Evolutionary conservation across 2,329 filamentous ascomycete genomes (phyloP).

Genomic region (Microascus cirrosus): DNA sequence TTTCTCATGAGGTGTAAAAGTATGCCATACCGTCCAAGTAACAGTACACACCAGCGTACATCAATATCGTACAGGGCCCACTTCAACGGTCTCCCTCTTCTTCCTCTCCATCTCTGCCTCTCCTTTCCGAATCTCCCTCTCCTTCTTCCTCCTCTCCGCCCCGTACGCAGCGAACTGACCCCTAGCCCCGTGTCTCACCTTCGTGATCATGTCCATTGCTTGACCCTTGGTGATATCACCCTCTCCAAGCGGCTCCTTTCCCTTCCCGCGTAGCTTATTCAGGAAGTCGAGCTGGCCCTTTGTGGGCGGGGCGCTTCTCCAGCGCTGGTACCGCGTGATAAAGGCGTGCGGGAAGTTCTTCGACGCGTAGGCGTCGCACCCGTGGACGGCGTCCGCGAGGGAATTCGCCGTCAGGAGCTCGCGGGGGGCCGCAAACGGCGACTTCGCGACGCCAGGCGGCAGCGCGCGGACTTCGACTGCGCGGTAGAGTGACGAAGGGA

Average conservation of each 20-base stretch:
- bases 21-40: neutral
- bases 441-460: conserved; percentile 30
- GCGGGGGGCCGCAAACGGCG: conserved; percentile 58
- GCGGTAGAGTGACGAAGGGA: conserved; percentile 19
- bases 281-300: conserved; percentile 57
- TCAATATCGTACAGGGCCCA: conserved; percentile 35
- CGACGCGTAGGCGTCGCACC: conserved; percentile 69
- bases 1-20: neutral
- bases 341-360: conserved; percentile 51
- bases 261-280: conserved; percentile 48
- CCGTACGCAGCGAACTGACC: conserved; percentile 46
- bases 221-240: conserved; percentile 63
- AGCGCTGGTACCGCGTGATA: conserved; percentile 53
- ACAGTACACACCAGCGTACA: neutral
- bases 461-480: conserved; percentile 37
- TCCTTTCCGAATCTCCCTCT: conserved; percentile 21
- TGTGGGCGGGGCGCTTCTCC: conserved; percentile 59
- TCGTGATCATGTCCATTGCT: conserved; percentile 85
- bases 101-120: conserved; percentile 27
- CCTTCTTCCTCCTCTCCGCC: conserved; percentile 37
- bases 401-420: conserved; percentile 53
- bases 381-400: conserved; percentile 68
- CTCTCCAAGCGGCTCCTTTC: conserved; percentile 35
- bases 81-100: conserved; percentile 38
- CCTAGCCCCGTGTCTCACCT: conserved; percentile 72